A percentile compares a stretch with the other conserved stretches of the same genome.
Conservation (phyloP, 1,284 basidiomycete genomes). For the Cryptococcus sp. region DNA sequence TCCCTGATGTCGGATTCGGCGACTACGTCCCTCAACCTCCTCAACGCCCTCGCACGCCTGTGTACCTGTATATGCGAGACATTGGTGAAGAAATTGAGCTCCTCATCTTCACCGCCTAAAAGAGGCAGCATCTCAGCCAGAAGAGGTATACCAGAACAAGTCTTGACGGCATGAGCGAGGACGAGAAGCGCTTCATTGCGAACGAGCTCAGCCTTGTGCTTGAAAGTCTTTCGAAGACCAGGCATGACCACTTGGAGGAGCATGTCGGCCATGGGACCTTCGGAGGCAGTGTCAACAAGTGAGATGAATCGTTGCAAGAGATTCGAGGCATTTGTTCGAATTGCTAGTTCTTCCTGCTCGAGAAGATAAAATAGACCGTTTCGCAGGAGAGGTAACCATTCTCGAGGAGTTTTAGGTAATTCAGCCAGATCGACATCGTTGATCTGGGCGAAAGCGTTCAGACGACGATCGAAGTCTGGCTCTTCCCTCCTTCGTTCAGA, state of each 20-base stretch:
- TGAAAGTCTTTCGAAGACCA: conserved; percentile 74
- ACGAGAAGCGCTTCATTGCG: conserved; percentile 80
- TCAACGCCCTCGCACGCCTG: conserved; percentile 80
- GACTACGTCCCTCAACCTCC: conserved; percentile 75
- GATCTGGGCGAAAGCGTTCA: conserved; percentile 70
- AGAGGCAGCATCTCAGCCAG: conserved; percentile 76
- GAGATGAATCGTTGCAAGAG: conserved; percentile 76
- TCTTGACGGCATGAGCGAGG: conserved; percentile 68
- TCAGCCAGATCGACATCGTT: conserved; percentile 56
- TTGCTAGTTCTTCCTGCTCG: conserved; percentile 81
- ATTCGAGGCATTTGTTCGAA: conserved; percentile 76
- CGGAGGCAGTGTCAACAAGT: conserved; percentile 54
- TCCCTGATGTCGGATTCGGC: conserved; percentile 68
- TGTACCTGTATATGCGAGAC: conserved; percentile 92
- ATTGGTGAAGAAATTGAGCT: conserved; percentile 96
- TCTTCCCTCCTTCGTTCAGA: conserved; percentile 79
- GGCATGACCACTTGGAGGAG: conserved; percentile 71
- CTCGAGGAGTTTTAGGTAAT: conserved; percentile 16
- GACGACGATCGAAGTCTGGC: conserved; percentile 84
- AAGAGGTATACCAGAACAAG: conserved; percentile 58
- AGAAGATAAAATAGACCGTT: conserved; percentile 83
- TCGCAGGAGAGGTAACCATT: conserved; percentile 79
- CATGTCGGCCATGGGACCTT: conserved; percentile 48
- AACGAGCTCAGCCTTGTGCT: conserved; percentile 81
- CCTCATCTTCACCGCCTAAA: conserved; percentile 76